phyloP scores from a whole-genome alignment of 257 asterid genomes.

The Ilex asprella region DNA sequence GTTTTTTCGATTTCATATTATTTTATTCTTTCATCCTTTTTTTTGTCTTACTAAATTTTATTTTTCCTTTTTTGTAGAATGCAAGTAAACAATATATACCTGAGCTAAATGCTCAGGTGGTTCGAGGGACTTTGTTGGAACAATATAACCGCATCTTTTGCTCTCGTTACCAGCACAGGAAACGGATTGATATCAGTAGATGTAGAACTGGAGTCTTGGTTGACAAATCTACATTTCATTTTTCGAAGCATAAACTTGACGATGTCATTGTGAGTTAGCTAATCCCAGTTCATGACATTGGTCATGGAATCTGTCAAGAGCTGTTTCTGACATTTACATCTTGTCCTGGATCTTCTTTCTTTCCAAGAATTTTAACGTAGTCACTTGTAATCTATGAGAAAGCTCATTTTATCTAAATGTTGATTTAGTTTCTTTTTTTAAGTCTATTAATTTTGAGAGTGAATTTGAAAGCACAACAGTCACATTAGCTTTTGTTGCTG shows the following conservation, averaged over 20 bases:
- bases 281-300: neutral
- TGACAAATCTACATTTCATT: constrained; percentile 57
- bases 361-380: neutral
- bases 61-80: constrained; percentile 41
- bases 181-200: constrained; percentile 31
- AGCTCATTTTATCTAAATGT: neutral
- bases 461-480: neutral
- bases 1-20: too few species aligned
- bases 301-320: neutral
- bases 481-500: neutral
- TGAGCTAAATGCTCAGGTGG: constrained; percentile 28
- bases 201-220: constrained; percentile 50
- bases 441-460: neutral
- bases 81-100: constrained; percentile 39
- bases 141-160: constrained; percentile 41
- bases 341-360: neutral
- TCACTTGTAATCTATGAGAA: neutral
- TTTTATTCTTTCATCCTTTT: constrained; percentile 8
- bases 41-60: constrained; percentile 8
- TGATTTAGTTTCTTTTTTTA: neutral
- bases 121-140: constrained; percentile 24
- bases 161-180: constrained; percentile 50
- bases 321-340: neutral
- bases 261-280: constrained; percentile 38
- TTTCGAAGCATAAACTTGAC: constrained; percentile 28